A percentile compares a stretch with the other conserved stretches of the same genome.
These are phyloP conservation scores for Cydonia oblonga DNA, from an alignment of 331 rosid species.

Conservation along the genomic window DNA sequence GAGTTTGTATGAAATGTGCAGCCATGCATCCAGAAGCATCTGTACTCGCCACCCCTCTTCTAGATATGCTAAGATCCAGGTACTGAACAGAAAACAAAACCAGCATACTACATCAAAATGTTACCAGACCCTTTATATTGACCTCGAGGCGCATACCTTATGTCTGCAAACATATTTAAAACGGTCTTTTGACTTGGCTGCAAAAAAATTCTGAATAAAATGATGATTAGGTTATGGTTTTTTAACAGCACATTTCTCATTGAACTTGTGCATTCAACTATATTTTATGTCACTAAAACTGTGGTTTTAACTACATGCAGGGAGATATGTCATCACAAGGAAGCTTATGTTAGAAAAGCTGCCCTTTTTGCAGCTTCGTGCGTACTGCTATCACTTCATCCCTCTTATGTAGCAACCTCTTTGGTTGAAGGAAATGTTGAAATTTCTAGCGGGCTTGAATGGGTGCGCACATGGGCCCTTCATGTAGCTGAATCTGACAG, in stretches of 20 bases:
- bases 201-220: not conserved
- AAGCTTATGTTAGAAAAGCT: constrained; percentile 86
- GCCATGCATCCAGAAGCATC: constrained; percentile 95
- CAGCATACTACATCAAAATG: no score
- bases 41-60: constrained; percentile 59
- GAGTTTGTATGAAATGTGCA: constrained; percentile 83
- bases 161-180: no score
- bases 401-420: constrained; percentile 57
- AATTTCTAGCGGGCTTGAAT: constrained; percentile 73
- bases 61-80: constrained; percentile 87
- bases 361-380: constrained; percentile 85
- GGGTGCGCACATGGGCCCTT: constrained; percentile 80
- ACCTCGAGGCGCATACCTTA: no score
- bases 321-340: constrained; percentile 72
- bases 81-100: constrained; percentile 14
- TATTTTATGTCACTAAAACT: not conserved
- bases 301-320: constrained; percentile 30
- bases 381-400: constrained; percentile 63
- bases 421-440: constrained; percentile 63
- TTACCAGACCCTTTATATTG: no score
- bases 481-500: constrained; percentile 74
- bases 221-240: not conserved
- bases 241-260: not conserved
- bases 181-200: not conserved
- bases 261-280: not conserved